Evolutionary conservation across 2,329 filamentous ascomycete species (phyloP), one percentile per base, ranked within the genome.

Genomic region (Hansfordia pulvinata): DNA sequence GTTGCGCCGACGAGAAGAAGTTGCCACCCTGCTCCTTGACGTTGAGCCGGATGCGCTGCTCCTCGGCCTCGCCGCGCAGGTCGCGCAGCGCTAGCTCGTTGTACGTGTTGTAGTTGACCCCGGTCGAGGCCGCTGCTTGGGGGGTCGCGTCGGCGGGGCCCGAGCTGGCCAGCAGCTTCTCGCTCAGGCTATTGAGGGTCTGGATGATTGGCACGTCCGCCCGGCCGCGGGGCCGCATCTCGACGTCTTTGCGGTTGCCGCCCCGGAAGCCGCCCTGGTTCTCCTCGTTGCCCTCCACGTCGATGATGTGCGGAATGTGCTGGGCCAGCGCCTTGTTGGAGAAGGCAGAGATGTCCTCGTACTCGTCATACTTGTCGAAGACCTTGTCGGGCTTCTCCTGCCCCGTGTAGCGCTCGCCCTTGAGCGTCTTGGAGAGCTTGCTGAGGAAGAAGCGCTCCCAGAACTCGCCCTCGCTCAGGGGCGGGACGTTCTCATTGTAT

Each of bases 361-460:
- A 66, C 31, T 78, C 73, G 14, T 93, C 68, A 47, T 93, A 94
- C 38, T 78, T 77, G 52, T 96, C 90, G 34, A 96, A 76, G 7
- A 90, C 62, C 11, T 72, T 64, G 51, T 96, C 85, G 7, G 70
- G 69, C 10, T 73, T 61, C 48, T 94, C 88, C 4, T 66, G 68
- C 7, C 88, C 83, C 1, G 71, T 72, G 23, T 93, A 73, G 27
- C 83, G 80, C 53, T 96, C 85, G 19, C 92, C 90, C 30, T 86
- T 82, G 30, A 98, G 60, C 46, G 85, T 88, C 54, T 93, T 94
- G 37, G 85, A 84, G 7, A 98, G 59, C 30, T 81, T 72, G 50
- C 84, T 93, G 34, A 86, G 72, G 49, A 98, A 96, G 54, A 98
- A 98, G 10, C 83, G 70, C 5, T 80, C 80, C 86, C 88, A 98